These are phyloP conservation scores for Aspergillus sp. DNA, from an alignment of 2,329 filamentous ascomycete species.

Conservation along the genomic window DNA sequence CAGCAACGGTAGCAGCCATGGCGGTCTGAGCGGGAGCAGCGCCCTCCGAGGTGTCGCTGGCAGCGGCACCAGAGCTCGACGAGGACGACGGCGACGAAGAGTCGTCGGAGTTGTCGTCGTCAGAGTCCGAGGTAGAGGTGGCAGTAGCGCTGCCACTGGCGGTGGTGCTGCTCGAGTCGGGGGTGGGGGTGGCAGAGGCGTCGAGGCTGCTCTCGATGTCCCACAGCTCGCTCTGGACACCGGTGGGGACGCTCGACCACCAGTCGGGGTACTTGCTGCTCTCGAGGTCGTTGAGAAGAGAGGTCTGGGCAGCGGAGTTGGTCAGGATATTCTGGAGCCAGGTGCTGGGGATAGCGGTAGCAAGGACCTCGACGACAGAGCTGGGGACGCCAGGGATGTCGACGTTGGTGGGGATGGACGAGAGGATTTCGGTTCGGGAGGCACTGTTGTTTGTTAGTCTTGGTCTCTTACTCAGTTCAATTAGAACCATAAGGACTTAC, in stretches of 20 bases:
- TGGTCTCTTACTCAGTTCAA: not conserved
- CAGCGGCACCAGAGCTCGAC: constrained; percentile 1
- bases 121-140: constrained; percentile 5
- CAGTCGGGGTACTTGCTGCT: constrained; percentile 20
- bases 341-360: constrained; percentile 21
- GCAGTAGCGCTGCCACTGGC: constrained; percentile 1
- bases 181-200: not conserved
- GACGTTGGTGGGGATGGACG: not conserved
- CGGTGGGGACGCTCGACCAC: constrained; percentile 20
- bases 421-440: not conserved
- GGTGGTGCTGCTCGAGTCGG: not conserved
- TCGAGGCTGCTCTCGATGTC: not conserved
- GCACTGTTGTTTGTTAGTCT: not conserved
- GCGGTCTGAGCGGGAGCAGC: constrained; percentile 13
- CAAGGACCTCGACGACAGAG: constrained; percentile 19
- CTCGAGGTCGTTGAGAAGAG: constrained; percentile 16
- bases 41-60: constrained; percentile 6
- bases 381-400: not conserved
- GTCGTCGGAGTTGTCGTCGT: too few species aligned
- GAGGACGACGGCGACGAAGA: constrained; percentile 1
- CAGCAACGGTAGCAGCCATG: constrained; percentile 12
- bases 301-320: constrained; percentile 11
- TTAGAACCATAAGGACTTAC: not conserved
- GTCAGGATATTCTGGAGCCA: constrained; percentile 15
- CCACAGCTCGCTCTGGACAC: constrained; percentile 20